Conservation (phyloP, 2,329 filamentous ascomycete species). For the Orbilia brochopaga region DNA sequence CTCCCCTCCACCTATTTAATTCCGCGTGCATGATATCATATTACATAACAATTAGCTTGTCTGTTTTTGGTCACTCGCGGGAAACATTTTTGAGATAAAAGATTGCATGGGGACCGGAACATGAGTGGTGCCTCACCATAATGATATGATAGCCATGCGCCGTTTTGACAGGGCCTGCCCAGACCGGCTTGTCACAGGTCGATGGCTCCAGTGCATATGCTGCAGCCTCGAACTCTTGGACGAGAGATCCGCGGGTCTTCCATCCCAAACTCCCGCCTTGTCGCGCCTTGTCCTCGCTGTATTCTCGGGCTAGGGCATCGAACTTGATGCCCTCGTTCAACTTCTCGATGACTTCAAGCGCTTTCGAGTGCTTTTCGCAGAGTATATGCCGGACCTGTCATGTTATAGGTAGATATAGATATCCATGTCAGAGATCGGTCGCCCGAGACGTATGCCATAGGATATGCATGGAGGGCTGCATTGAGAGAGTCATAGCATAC, state of each 20-base stretch:
- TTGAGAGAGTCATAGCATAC: conserved; percentile 23
- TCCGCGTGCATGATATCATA: conserved; percentile 9
- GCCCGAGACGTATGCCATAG: not conserved
- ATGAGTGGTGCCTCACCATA: conserved; percentile 23
- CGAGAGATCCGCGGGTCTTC: conserved; percentile 53
- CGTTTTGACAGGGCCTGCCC: conserved; percentile 54
- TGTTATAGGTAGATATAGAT: not conserved
- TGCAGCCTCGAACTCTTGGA: conserved; percentile 54
- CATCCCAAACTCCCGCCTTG: conserved; percentile 54
- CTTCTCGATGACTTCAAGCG: conserved; percentile 53
- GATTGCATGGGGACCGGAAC: not conserved
- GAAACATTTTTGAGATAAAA: conserved; percentile 9
- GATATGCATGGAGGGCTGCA: conserved; percentile 6
- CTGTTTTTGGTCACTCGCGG: not conserved
- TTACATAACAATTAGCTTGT: conserved; percentile 7
- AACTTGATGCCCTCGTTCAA: conserved; percentile 54
- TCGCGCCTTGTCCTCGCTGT: conserved; percentile 54
- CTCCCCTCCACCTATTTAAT: conserved; percentile 43
- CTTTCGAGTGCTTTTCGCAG: conserved; percentile 54
- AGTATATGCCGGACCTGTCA: conserved; percentile 53
- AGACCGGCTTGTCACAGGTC: conserved; percentile 54
- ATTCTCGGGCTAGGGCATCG: conserved; percentile 54
- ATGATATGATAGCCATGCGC: conserved; percentile 52
- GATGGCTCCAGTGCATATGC: conserved; percentile 53
- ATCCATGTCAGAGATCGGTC: not conserved